phyloP scores from a whole-genome alignment of 768 basidiomycete species.

The Holtermanniella nyarrowii region DNA sequence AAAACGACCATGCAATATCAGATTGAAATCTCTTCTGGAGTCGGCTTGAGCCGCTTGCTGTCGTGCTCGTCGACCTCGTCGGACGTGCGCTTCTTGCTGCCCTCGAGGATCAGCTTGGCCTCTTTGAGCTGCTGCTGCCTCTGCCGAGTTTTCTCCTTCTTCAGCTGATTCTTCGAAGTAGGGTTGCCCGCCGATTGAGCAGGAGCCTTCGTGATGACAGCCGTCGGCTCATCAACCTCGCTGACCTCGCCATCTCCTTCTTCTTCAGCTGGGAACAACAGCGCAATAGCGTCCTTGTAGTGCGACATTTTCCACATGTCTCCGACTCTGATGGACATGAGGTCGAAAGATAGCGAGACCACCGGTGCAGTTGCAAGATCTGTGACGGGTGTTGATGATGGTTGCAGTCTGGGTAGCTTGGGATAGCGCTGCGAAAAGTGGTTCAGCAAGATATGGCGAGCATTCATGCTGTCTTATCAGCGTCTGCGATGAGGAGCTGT shows the following conservation, averaged over 20 bases:
- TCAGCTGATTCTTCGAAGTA: background rate
- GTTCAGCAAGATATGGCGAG: constrained; percentile 74
- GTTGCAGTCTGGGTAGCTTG: constrained; percentile 58
- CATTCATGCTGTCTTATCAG: constrained; percentile 58
- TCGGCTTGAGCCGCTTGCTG: background rate
- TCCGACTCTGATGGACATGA: constrained; percentile 58
- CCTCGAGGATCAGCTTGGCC: background rate
- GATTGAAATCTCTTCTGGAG: background rate
- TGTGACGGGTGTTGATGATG: constrained; percentile 17
- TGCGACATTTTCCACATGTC: constrained; percentile 78
- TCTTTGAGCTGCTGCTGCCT: background rate
- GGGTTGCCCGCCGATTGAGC: background rate
- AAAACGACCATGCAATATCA: background rate
- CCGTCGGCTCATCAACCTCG: constrained; percentile 4
- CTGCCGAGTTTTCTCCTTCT: background rate
- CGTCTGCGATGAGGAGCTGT: background rate
- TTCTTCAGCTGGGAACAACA: constrained; percentile 38
- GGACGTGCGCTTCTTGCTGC: background rate
- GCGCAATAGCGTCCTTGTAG: constrained; percentile 62
- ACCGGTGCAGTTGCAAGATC: constrained; percentile 40
- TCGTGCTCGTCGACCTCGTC: background rate
- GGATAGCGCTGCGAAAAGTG: constrained; percentile 94
- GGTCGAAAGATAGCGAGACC: constrained; percentile 73
- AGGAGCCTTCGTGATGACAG: background rate
- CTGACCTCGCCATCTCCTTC: constrained; percentile 24